These are phyloP conservation scores for Simmondsia chinensis DNA, from an alignment of 148 eudicot genomes.

Conservation along the genomic window DNA sequence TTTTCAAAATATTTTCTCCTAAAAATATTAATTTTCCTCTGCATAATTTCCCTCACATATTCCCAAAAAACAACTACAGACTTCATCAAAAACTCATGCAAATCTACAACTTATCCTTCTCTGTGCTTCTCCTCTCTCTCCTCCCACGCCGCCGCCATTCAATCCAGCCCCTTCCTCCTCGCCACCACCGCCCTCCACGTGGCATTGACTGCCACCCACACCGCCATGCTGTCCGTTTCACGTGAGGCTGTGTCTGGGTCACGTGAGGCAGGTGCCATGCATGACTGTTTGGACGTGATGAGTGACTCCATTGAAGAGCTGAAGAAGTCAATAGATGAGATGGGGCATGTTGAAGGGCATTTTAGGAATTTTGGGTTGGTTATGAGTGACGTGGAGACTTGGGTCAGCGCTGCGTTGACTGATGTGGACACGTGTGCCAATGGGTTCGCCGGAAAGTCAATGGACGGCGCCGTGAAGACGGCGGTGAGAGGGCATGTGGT, in stretches of 20 bases:
- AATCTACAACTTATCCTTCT: slow-evolving; percentile 33
- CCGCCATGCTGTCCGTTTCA: slow-evolving; percentile 14
- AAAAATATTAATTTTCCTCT: too few species aligned
- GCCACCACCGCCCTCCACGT: slow-evolving; percentile 38
- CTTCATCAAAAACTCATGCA: slow-evolving; percentile 35
- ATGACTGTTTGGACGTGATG: slow-evolving; percentile 28
- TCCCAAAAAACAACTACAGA: too few species aligned
- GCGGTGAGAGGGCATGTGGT: slow-evolving; percentile 18
- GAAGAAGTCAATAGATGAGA: slow-evolving; percentile 21
- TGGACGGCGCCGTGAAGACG: slow-evolving; percentile 21
- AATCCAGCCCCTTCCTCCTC: slow-evolving; percentile 26
- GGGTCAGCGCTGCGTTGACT: slow-evolving; percentile 48
- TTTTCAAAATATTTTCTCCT: too few species aligned
- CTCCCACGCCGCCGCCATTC: slow-evolving; percentile 27
- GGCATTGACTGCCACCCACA: slow-evolving; percentile 25
- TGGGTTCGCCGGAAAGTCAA: slow-evolving; percentile 23
- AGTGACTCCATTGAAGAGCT: slow-evolving; percentile 23
- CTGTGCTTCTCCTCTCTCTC: slow-evolving; percentile 49
- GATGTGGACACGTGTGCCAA: slow-evolving; percentile 35
- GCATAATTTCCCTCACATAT: too few species aligned
- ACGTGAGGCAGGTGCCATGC: slow-evolving; percentile 23
- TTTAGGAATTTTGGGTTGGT: slow-evolving; percentile 4
- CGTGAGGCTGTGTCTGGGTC: slow-evolving; percentile 23
- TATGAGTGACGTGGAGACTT: slow-evolving; percentile 38
- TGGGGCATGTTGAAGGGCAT: slow-evolving; percentile 13